Conservation (phyloP, 164 flowering plant species). For the Brasenia schreberi region DNA sequence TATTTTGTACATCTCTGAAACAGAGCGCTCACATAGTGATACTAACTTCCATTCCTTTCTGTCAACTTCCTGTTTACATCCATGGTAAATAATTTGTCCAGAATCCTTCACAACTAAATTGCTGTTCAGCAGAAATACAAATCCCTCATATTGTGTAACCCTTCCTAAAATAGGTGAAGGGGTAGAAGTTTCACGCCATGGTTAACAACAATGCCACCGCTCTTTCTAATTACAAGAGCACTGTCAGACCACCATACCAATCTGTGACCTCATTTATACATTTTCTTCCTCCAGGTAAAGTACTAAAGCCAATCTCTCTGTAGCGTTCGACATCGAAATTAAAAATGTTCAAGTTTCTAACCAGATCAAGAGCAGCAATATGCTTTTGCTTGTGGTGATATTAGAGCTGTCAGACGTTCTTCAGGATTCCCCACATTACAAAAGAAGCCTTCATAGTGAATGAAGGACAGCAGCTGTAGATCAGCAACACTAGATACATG, state of each 20-base stretch:
- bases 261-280: slow-evolving; percentile 34
- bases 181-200: slow-evolving; percentile 24
- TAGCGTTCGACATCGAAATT: slow-evolving; percentile 26
- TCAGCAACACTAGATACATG: slow-evolving; percentile 23
- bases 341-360: slow-evolving; percentile 49
- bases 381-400: slow-evolving; percentile 57
- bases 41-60: slow-evolving; percentile 48
- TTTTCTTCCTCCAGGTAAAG: slow-evolving; percentile 10
- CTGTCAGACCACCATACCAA: slow-evolving; percentile 92
- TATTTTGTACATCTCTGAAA: slow-evolving; percentile 57
- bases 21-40: slow-evolving; percentile 59
- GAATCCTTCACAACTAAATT: slow-evolving; percentile 7
- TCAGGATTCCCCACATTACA: slow-evolving; percentile 19
- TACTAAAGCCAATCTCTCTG: slow-evolving; percentile 9
- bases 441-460: slow-evolving; percentile 54
- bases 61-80: slow-evolving; percentile 18
- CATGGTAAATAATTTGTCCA: slow-evolving; percentile 17
- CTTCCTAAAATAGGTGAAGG: slow-evolving; percentile 58
- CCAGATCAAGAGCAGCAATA: slow-evolving; percentile 55
- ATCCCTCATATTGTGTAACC: slow-evolving; percentile 33
- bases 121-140: slow-evolving; percentile 53
- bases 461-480: slow-evolving; percentile 31
- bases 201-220: slow-evolving; percentile 38
- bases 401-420: slow-evolving; percentile 27
- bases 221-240: slow-evolving; percentile 43